Evolutionary conservation across 2,329 filamentous ascomycete species (phyloP), one percentile per base, ranked within the genome.

Genomic region (Leptodontidium sp.): DNA sequence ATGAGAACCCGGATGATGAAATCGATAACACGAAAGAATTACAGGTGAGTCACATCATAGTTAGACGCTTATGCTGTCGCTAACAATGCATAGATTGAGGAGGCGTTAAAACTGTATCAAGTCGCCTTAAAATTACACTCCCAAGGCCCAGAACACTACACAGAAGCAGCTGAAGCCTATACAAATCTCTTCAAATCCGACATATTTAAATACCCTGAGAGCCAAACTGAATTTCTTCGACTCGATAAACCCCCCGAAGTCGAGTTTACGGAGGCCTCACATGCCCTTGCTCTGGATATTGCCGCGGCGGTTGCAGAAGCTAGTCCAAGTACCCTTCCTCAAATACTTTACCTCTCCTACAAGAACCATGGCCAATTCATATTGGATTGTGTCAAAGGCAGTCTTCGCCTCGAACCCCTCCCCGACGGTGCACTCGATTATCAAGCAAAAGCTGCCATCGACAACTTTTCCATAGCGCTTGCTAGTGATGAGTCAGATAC

Each of bases 301-400:
- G 82, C 86, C 32, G 86, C 87, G 35, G 87, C 87, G 68, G 88
- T 90, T 61, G 87, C 88, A 61, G 93, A 97, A 72, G 90, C 88
- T 35, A 89, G 90, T 1, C 93, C 91, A 17, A 96, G 91, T 77
- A 95, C 91, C 61, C 83, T 98, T 11, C 91, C 93, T 0, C 94
- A 98, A 77, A 94, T 97, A 12, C 85, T 98, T 24, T 98, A 97
- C 76, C 86, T 99, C 8, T 92, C 95, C 1, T 93, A 97, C 84
- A 99, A 98, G 80, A 99, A 98, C 75, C 90, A 95, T 81, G 96
- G 94, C 52, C 93, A 98, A 77, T 98, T 97, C 77, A 84, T 91
- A 68, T 84, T 99, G n/a, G 95, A 99, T 78, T 83, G 82, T 68
- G 87, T 91, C 73, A 89, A 85, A 74, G 82, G 87, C 79, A 84